These are phyloP conservation scores for Phalaenopsis aphrodite DNA, from an alignment of 106 monocot species.

Conservation along the genomic window DNA sequence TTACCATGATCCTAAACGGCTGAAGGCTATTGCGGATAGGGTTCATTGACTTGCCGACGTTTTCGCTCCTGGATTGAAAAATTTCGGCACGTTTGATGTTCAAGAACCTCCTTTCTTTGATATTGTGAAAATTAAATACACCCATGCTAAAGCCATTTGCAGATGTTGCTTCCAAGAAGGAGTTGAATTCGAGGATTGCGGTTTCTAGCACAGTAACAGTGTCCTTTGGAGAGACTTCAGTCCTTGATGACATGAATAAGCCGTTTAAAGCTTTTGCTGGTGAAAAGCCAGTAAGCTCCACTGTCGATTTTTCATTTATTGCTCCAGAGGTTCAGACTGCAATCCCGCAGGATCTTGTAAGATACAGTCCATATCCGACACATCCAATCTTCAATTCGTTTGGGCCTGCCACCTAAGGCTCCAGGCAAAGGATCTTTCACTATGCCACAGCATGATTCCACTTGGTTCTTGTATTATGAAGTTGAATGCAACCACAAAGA, in stretches of 20 bases:
- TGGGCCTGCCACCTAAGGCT: slow-evolving; percentile 65
- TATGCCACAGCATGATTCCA: slow-evolving; percentile 99
- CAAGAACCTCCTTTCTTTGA: slow-evolving; percentile 96
- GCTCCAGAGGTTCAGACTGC: slow-evolving; percentile 60
- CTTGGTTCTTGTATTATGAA: slow-evolving; percentile 99
- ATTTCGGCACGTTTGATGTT: slow-evolving; percentile 72
- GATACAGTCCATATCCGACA: slow-evolving; percentile 75
- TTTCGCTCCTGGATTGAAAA: slow-evolving; percentile 85
- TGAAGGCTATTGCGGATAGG: slow-evolving; percentile 72
- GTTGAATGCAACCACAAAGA: slow-evolving; percentile 92
- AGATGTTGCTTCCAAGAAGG: slow-evolving; percentile 56
- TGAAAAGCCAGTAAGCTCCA: slow-evolving; percentile 76
- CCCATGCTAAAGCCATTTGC: slow-evolving; percentile 68
- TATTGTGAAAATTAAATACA: slow-evolving; percentile 67
- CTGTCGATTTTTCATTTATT: slow-evolving; percentile 80
- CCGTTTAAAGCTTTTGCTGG: slow-evolving; percentile 72
- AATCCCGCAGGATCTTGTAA: slow-evolving; percentile 68
- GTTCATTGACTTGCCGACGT: slow-evolving; percentile 82
- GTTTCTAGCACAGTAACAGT: slow-evolving; percentile 80
- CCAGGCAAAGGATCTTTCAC: slow-evolving; percentile 85
- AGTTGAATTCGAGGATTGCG: slow-evolving; percentile 82
- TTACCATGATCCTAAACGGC: slow-evolving; percentile 94
- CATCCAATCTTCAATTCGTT: slow-evolving; percentile 92
- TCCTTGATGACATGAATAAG: slow-evolving; percentile 86
- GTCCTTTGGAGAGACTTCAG: slow-evolving; percentile 86